Evolutionary conservation across 1,139 yeast genomes (phyloP).

Genomic region (Yamadazyma diospyri): DNA sequence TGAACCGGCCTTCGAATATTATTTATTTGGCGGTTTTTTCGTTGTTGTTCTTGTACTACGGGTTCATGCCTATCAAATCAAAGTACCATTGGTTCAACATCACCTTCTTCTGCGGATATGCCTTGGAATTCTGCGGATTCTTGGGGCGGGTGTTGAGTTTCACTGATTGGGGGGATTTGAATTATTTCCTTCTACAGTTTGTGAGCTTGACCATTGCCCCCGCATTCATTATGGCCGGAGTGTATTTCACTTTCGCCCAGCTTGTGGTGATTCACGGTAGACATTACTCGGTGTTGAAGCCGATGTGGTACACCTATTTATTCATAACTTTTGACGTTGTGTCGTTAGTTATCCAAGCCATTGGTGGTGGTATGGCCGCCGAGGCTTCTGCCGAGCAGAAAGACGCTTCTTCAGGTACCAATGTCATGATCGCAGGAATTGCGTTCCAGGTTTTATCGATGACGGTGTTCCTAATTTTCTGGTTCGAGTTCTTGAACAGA

Average conservation of each 20-base stretch:
- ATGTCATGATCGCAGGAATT: slow-evolving; percentile 37
- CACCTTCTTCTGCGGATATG: slow-evolving; percentile 27
- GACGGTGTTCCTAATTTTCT: slow-evolving; percentile 27
- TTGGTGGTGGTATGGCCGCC: slow-evolving; percentile 38
- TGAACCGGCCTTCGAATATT: slow-evolving; percentile 28
- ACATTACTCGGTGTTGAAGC: slow-evolving; percentile 23
- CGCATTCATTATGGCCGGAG: slow-evolving; percentile 39
- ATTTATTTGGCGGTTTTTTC: slow-evolving; percentile 27
- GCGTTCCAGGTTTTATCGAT: slow-evolving; percentile 37
- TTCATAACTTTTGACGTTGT: slow-evolving; percentile 32
- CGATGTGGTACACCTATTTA: slow-evolving; percentile 33
- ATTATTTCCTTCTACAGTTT: slow-evolving; percentile 27
- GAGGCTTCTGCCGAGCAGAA: slow-evolving; percentile 17
- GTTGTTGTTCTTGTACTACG: slow-evolving; percentile 20
- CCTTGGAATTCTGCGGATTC: slow-evolving; percentile 56
- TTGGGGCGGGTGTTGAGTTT: slow-evolving; percentile 54
- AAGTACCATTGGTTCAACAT: slow-evolving; percentile 29
- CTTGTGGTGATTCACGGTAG: slow-evolving; percentile 29
- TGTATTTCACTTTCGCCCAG: slow-evolving; percentile 35
- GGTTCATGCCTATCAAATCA: slow-evolving; percentile 20
- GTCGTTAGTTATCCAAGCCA: slow-evolving; percentile 34
- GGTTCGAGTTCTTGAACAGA: slow-evolving; percentile 25
- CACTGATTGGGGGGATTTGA: slow-evolving; percentile 28
- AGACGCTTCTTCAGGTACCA: slow-evolving; percentile 24
- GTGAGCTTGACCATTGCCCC: slow-evolving; percentile 37